Evolutionary conservation across 345 rosid genomes (phyloP), one percentile per base, ranked within the genome.

Genomic region (Camelina laxa): DNA sequence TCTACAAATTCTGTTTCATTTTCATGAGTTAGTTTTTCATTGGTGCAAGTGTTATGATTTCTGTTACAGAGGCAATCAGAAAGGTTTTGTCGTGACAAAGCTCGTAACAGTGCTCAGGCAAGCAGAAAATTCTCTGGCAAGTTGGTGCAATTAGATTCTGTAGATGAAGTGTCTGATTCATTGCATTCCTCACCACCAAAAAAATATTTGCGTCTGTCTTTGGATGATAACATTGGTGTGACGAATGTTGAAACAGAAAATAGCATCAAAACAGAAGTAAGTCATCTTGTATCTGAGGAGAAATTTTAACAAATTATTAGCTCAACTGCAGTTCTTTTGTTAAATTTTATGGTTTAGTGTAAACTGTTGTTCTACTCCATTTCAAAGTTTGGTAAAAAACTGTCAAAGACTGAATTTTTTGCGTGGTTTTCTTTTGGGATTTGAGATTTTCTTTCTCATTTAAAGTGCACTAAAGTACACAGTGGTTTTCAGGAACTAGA

Each of bases 171-270:
- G 81, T 36, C 89, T 77, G 84, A 79, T 66, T 89, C 80, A 82
- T 60, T 41, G 74, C 74, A 69, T 66, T 67, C 75, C 58, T 73
- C 24, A 66, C 80, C 59, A 55, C 78, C 87, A 17, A 38, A 9
- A 21, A 93, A 88, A 83, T 81, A 75, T 75, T 44, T 82, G 38
- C 77, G 86, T 24, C 58, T 72, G 55, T 86, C 91, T 69, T 81
- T 89, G 72, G 84, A 85, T 67, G 83, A 85, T 60, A 84, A 76
- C 70, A 76, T 82, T 38, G 92, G 90, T 83, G 94, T 92, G 77
- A 91, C 87, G 35, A 86, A 85, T 84, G 91, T 88, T 76, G 90
- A 95, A 81, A 88, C 89, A 72, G 94, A 90, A 76, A 75, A 79
- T 76, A 77, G 71, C 82, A 80, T 87, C 81, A 92, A 89, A 82